A percentile compares a stretch with the other conserved stretches of the same genome.
Conservation (phyloP, 2,329 filamentous ascomycete genomes). For the Thyridium curvatum region DNA sequence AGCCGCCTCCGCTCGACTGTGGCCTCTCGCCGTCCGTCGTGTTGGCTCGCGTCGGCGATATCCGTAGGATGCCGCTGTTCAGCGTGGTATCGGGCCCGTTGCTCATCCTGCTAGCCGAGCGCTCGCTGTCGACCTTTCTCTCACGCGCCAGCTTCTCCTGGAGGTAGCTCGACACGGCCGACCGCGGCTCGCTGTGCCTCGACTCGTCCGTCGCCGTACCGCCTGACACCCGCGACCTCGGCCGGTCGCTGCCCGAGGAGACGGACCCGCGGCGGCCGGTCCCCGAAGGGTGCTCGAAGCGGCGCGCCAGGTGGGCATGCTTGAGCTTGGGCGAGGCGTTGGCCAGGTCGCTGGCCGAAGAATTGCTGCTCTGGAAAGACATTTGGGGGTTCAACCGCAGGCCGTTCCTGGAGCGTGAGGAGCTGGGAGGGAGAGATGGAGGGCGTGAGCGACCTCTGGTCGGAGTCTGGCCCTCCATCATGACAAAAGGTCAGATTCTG, state of each 20-base stretch:
- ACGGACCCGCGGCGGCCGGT: constrained; percentile 19
- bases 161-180: constrained; percentile 42
- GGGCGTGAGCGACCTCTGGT: constrained; percentile 1
- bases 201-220: constrained; percentile 34
- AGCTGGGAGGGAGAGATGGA: constrained; percentile 28
- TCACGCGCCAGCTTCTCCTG: constrained; percentile 49
- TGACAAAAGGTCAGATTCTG: neutral
- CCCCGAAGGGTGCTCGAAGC: constrained; percentile 32
- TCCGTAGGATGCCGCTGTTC: constrained; percentile 30
- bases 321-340: constrained; percentile 25
- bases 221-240: constrained; percentile 32
- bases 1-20: constrained; percentile 33
- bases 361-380: constrained; percentile 34
- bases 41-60: constrained; percentile 29
- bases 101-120: constrained; percentile 27
- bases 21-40: constrained; percentile 30
- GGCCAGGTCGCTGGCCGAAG: constrained; percentile 31
- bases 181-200: constrained; percentile 28
- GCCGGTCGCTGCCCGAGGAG: constrained; percentile 20
- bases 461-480: neutral
- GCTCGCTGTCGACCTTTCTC: constrained; percentile 41
- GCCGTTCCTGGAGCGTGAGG: constrained; percentile 39
- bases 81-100: constrained; percentile 24
- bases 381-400: constrained; percentile 30
- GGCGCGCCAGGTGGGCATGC: constrained; percentile 28